Conservation (phyloP, 345 rosid species). For the Salix caprea region DNA sequence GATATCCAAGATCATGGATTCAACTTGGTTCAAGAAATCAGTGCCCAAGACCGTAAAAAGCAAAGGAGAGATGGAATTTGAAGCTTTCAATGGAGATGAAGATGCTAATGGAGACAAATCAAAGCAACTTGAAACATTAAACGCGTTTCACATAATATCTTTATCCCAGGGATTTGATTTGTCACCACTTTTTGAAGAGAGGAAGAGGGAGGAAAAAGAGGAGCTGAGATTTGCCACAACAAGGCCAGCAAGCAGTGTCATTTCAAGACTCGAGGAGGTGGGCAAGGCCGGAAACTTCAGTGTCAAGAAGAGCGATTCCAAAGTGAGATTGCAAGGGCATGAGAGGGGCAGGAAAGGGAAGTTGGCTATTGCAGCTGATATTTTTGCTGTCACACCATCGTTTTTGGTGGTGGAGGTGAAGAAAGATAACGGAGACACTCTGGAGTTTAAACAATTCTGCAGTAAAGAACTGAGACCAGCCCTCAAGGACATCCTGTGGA, state of each 20-base stretch:
- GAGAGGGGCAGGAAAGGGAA: constrained; percentile 86
- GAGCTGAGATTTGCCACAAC: constrained; percentile 86
- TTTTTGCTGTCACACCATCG: constrained; percentile 71
- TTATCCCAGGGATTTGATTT: constrained; percentile 82
- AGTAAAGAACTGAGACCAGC: constrained; percentile 81
- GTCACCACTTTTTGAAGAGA: constrained; percentile 84
- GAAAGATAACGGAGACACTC: constrained; percentile 81
- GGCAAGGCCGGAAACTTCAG: constrained; percentile 59
- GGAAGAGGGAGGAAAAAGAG: constrained; percentile 67
- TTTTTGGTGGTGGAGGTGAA: constrained; percentile 81
- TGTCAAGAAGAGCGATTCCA: constrained; percentile 65
- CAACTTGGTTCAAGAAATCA: constrained; percentile 67
- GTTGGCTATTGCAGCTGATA: constrained; percentile 67
- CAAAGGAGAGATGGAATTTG: constrained; percentile 32
- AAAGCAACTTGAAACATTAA: constrained; percentile 56
- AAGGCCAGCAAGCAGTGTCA: constrained; percentile 74
- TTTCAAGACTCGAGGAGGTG: constrained; percentile 71
- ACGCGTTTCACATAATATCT: constrained; percentile 87
- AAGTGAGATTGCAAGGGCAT: constrained; percentile 68
- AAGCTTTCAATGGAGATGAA: constrained; percentile 21
- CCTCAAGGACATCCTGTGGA: constrained; percentile 86
- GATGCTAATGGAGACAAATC: constrained; percentile 20
- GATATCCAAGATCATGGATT: constrained; percentile 56
- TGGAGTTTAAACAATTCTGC: constrained; percentile 89
- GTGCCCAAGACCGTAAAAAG: constrained; percentile 25